These are phyloP conservation scores for Elongisporangium prolatum DNA, from an alignment of 352 stramenopile genomes.

Conservation along the genomic window DNA sequence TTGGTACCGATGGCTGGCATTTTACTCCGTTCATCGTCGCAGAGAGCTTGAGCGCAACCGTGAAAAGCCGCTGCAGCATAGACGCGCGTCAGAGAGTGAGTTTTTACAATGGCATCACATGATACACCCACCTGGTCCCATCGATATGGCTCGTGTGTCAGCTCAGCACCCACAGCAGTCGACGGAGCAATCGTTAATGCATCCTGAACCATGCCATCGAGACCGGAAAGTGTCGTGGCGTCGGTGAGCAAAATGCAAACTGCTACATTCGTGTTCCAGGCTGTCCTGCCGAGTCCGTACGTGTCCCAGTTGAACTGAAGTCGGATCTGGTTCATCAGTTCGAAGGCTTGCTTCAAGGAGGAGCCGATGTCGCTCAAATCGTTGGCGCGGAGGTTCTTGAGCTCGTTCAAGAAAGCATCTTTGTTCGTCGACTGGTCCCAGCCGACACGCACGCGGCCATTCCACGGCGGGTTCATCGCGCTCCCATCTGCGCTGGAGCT, in stretches of 20 bases:
- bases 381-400: conserved; percentile 79
- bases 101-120: neutral
- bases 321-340: conserved; percentile 88
- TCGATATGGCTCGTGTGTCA: conserved; percentile 80
- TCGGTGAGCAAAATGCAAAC: conserved; percentile 82
- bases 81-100: no score
- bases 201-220: conserved; percentile 71
- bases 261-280: conserved; percentile 83
- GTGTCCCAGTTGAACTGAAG: conserved; percentile 88
- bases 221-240: conserved; percentile 57
- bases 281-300: conserved; percentile 69
- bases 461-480: conserved; percentile 23
- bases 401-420: conserved; percentile 69
- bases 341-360: conserved; percentile 73
- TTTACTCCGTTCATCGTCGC: conserved; percentile 49
- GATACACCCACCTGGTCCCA: conserved; percentile 61
- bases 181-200: conserved; percentile 70
- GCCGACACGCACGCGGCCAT: conserved; percentile 71
- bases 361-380: conserved; percentile 76
- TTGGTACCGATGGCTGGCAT: conserved; percentile 38
- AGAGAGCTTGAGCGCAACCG: conserved; percentile 79
- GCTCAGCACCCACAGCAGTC: conserved; percentile 56
- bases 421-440: conserved; percentile 87
- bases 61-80: conserved; percentile 51
- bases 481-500: neutral